Percentiles rank a stretch among this genome's conserved stretches.
Evolutionary conservation across 768 basidiomycete species (phyloP).

Genomic region (Leccinellum rugosiceps): DNA sequence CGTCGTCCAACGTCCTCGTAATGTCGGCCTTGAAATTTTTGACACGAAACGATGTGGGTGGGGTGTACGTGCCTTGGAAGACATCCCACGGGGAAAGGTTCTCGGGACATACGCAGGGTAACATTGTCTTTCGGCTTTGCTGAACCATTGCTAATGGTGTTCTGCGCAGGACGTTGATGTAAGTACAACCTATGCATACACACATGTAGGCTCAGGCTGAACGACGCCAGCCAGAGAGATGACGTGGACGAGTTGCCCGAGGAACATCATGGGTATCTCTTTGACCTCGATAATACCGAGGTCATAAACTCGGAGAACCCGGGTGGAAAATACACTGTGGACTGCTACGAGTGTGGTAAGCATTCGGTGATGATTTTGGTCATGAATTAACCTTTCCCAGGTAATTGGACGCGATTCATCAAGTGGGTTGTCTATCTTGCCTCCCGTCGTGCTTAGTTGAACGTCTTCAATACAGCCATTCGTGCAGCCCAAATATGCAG

Average conservation of each 20-base stretch:
- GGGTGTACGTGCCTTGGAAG: slow-evolving; percentile 52
- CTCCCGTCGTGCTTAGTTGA: slow-evolving; percentile 1
- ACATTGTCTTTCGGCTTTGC: slow-evolving; percentile 12
- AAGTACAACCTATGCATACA: slow-evolving; percentile 14
- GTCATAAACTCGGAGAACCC: slow-evolving; percentile 33
- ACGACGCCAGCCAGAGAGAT: slow-evolving; percentile 38
- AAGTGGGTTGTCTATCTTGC: slow-evolving; percentile 46
- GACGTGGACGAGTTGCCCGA: slow-evolving; percentile 37
- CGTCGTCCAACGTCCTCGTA: slow-evolving; percentile 56
- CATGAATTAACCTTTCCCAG: slow-evolving; percentile 32
- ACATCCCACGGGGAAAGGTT: slow-evolving; percentile 52
- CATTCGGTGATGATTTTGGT: not conserved
- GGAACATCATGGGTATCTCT: slow-evolving; percentile 46
- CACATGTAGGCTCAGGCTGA: not conserved
- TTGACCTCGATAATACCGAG: slow-evolving; percentile 63
- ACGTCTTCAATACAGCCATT: slow-evolving; percentile 51
- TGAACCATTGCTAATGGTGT: slow-evolving; percentile 3
- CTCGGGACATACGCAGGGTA: slow-evolving; percentile 71
- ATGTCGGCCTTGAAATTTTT: slow-evolving; percentile 62
- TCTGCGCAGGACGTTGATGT: slow-evolving; percentile 44
- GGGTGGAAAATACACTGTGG: slow-evolving; percentile 48
- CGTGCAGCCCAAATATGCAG: slow-evolving; percentile 56
- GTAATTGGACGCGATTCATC: slow-evolving; percentile 75
- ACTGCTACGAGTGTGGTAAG: slow-evolving; percentile 51
- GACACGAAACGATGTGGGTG: slow-evolving; percentile 58